Conservation (phyloP, 75 land plant species). For the Azolla pinnata region DNA sequence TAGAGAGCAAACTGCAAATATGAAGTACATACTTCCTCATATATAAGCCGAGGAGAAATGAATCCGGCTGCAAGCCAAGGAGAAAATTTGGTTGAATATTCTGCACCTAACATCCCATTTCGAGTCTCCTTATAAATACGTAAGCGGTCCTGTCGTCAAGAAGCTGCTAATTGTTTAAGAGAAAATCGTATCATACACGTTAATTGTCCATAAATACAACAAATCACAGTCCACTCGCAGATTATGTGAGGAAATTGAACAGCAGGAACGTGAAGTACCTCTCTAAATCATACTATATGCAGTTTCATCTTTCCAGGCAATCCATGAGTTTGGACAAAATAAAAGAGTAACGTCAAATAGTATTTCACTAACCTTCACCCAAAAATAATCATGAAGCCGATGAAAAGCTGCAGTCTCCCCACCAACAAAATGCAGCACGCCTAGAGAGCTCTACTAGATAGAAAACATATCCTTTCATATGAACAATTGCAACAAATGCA, state of each 20-base stretch:
- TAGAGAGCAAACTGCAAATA: background rate
- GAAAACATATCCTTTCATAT: no score
- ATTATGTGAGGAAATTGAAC: no score
- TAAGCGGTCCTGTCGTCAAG: constrained; percentile 70
- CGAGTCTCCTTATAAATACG: constrained; percentile 81
- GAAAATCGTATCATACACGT: no score
- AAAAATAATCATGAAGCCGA: constrained; percentile 80
- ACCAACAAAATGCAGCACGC: constrained; percentile 66
- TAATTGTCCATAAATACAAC: no score
- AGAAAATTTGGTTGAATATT: constrained; percentile 96
- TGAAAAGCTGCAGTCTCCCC: constrained; percentile 84
- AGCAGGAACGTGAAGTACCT: no score
- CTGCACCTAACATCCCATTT: constrained; percentile 96
- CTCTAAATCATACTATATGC: no score
- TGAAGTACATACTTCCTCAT: constrained; percentile 71
- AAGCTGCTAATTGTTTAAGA: no score
- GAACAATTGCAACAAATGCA: no score
- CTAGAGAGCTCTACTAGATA: constrained; percentile 46
- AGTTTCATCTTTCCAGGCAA: no score
- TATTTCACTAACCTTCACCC: constrained; percentile 84
- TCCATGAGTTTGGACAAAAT: background rate
- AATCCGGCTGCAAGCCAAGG: constrained; percentile 95
- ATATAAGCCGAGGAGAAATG: constrained; percentile 69
- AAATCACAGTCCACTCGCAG: no score
- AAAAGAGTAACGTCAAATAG: constrained; percentile 9